These are phyloP conservation scores for Trichoderma arundinaceum DNA, from an alignment of 2,329 filamentous ascomycete species.

Conservation along the genomic window DNA sequence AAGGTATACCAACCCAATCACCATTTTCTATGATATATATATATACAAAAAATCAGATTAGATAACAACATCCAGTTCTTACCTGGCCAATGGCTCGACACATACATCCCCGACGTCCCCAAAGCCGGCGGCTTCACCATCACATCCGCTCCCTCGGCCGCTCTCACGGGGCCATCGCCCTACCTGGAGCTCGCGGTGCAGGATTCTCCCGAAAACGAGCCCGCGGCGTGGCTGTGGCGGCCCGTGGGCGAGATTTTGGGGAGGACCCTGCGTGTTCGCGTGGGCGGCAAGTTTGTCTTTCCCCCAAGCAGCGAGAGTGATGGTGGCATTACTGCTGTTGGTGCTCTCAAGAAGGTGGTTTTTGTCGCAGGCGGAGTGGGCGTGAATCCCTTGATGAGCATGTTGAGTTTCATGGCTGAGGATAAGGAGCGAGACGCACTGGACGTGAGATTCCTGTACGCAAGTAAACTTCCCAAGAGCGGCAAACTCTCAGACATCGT, in stretches of 20 bases:
- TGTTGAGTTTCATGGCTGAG: slow-evolving; percentile 65
- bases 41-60: too few species aligned
- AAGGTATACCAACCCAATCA: slow-evolving; percentile 49
- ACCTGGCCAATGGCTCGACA: slow-evolving; percentile 88
- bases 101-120: slow-evolving; percentile 70
- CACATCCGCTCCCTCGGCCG: slow-evolving; percentile 71
- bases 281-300: slow-evolving; percentile 83
- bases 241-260: slow-evolving; percentile 61
- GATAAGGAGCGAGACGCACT: slow-evolving; percentile 24
- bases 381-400: slow-evolving; percentile 80
- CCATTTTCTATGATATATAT: background rate
- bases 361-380: slow-evolving; percentile 84
- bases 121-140: slow-evolving; percentile 88
- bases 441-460: slow-evolving; percentile 68
- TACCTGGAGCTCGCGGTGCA: slow-evolving; percentile 84
- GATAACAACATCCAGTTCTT: slow-evolving; percentile 61
- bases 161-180: slow-evolving; percentile 46
- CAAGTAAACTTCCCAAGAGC: slow-evolving; percentile 49
- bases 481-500: slow-evolving; percentile 48
- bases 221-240: slow-evolving; percentile 78
- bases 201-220: slow-evolving; percentile 69
- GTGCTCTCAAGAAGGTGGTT: slow-evolving; percentile 53
- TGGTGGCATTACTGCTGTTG: slow-evolving; percentile 52
- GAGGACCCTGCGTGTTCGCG: slow-evolving; percentile 66
- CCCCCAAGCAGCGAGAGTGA: slow-evolving; percentile 59